Percentiles rank a stretch among this genome's conserved stretches.
These are phyloP conservation scores for Chaetomium strumarium DNA, from an alignment of 2,329 filamentous ascomycete species.

Conservation along the genomic window DNA sequence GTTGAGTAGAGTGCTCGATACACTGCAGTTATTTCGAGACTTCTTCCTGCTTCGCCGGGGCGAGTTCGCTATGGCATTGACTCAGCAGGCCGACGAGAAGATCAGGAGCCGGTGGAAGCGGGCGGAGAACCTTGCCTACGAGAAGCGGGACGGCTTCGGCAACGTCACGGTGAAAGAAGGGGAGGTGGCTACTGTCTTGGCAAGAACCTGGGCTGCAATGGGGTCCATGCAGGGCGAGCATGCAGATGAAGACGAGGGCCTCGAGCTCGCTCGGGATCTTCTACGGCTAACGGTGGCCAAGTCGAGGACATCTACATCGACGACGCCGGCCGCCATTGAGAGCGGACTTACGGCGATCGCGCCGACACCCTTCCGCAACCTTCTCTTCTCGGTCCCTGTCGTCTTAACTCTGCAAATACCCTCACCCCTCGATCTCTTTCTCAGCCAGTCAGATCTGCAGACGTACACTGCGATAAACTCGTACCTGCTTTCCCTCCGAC, in stretches of 20 bases:
- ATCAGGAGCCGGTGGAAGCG: slow-evolving; percentile 67
- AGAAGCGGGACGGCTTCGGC: slow-evolving; percentile 53
- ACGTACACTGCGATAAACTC: slow-evolving; percentile 81
- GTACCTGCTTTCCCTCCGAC: slow-evolving; percentile 78
- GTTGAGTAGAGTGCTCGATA: slow-evolving; percentile 66
- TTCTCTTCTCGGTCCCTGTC: slow-evolving; percentile 74
- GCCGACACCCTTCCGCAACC: slow-evolving; percentile 64
- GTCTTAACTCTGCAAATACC: slow-evolving; percentile 65
- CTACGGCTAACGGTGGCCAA: slow-evolving; percentile 61
- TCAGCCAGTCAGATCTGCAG: slow-evolving; percentile 68
- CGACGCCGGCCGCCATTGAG: slow-evolving; percentile 32
- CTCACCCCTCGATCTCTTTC: slow-evolving; percentile 80
- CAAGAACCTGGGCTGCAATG: slow-evolving; percentile 72
- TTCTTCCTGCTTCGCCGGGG: slow-evolving; percentile 85
- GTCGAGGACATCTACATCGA: slow-evolving; percentile 34
- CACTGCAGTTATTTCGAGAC: slow-evolving; percentile 70
- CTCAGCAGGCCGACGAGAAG: slow-evolving; percentile 76
- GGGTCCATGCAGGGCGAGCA: slow-evolving; percentile 65
- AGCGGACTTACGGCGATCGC: slow-evolving; percentile 33
- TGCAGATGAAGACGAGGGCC: slow-evolving; percentile 72
- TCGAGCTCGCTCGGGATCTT: slow-evolving; percentile 76
- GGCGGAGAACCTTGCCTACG: slow-evolving; percentile 51
- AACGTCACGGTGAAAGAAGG: slow-evolving; percentile 75
- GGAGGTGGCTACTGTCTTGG: slow-evolving; percentile 72
- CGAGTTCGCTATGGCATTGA: slow-evolving; percentile 84